Base-by-base conservation (phyloP, 2,329 filamentous ascomycete species). In the Hymenoscyphus occultus region DNA sequence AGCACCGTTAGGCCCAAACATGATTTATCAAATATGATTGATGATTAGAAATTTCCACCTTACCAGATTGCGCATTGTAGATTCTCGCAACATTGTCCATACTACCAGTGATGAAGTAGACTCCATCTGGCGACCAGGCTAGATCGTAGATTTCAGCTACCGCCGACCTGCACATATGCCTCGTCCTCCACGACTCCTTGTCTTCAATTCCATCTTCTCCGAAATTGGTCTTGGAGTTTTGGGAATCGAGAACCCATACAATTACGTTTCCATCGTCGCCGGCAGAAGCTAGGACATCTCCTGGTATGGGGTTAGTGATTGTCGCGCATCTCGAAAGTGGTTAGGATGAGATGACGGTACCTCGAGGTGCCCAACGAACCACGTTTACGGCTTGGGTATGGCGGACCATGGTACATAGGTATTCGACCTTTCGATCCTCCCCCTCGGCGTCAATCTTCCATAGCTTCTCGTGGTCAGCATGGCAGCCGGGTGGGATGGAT, bases 81-180 rank as follows among this genome's bases (percentile, higher is more conserved):
- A 99, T 98, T 66, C 94, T 87, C 65, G 95, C 93, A 76, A 98
- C 90, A 77, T 99, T 99, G 80, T 99, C 95, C 93, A 99, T 98
- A 80, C 95, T 98, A 48, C 95, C 95, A 31, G 96, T 97, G 73
- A 99, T 97, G 81, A 99, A 97, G 80, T 96, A 95, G 48, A 89
- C 82, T 48, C 91, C 93, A 77, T 99, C 95, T n/a, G 96, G 96
- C 59, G 95, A 98, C 96, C 95, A 99, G 60, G 95, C 95, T 64
- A 99, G 81, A 78, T 99, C 95, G 79, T 99, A 99, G 71, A 99
- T 98, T 77, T 99, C 95, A 12, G 93, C 92, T 42, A 93, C 94
- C 68, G 91, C 92, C 57, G 93, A 96, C 68, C 95, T 88, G 78
- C 93, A 98, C 95, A 98, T 98, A 76, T 97, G 92, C 80, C 96